Percentiles rank a stretch among this genome's conserved stretches.
These are phyloP conservation scores for Plenodomus lindquistii DNA, from an alignment of 2,329 filamentous ascomycete species.

Conservation along the genomic window DNA sequence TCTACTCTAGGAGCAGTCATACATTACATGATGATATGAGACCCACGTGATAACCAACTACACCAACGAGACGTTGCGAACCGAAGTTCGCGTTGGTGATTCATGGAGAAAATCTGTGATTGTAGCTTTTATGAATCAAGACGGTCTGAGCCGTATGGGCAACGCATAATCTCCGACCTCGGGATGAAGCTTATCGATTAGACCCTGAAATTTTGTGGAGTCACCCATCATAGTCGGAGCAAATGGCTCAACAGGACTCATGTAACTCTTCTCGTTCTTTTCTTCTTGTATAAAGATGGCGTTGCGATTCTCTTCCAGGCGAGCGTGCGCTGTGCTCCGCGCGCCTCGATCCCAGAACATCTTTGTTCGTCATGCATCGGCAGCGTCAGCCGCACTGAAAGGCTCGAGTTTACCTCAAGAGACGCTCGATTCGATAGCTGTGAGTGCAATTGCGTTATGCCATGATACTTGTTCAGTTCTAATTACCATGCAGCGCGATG, in stretches of 20 bases:
- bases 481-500: conserved; percentile 32
- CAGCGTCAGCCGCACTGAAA: conserved; percentile 42
- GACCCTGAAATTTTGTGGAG: conserved; percentile 21
- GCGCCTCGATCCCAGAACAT: conserved; percentile 24
- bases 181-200: conserved; percentile 14
- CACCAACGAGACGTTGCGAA: conserved; percentile 26
- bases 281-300: conserved; percentile 30
- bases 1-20: conserved; percentile 27
- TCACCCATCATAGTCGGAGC: conserved; percentile 11
- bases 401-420: conserved; percentile 47
- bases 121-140: no score
- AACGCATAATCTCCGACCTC: conserved; percentile 29
- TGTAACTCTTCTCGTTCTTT: conserved; percentile 6
- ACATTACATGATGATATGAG: conserved; percentile 30
- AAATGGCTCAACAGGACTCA: conserved; percentile 10
- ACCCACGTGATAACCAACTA: conserved; percentile 39
- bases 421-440: conserved; percentile 48
- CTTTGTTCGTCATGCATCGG: conserved; percentile 44
- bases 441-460: conserved; percentile 17
- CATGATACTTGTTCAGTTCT: conserved; percentile 6
- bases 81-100: conserved; percentile 6
- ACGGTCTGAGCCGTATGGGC: no score
- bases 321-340: conserved; percentile 30
- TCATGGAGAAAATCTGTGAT: conserved; percentile 1
- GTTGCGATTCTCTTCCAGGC: conserved; percentile 34